A percentile compares a stretch with the other conserved stretches of the same genome.
phyloP scores from a whole-genome alignment of 768 basidiomycete species.

The Trametes meyenii region DNA sequence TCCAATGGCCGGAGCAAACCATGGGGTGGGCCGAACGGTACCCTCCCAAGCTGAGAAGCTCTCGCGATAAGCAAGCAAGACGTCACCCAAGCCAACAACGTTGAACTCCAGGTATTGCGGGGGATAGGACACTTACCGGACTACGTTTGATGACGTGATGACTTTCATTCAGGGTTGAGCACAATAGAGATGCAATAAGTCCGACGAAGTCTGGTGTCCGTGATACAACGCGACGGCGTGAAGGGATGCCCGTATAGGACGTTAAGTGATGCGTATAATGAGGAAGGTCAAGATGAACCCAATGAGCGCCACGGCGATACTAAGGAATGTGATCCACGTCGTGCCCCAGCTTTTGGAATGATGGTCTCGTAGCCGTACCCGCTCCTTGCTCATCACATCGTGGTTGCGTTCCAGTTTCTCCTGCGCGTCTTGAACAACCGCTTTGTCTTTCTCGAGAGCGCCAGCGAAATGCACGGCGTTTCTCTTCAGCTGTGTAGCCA shows the following conservation, averaged over 20 bases:
- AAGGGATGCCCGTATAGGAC: background rate
- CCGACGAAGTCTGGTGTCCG: background rate
- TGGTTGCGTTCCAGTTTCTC: slow-evolving; percentile 76
- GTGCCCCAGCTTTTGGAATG: slow-evolving; percentile 52
- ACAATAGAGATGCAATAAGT: too few species aligned
- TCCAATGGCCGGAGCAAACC: too few species aligned
- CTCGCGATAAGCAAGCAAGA: too few species aligned
- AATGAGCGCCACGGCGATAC: slow-evolving; percentile 64
- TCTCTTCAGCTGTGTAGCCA: slow-evolving; percentile 86
- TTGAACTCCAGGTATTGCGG: too few species aligned
- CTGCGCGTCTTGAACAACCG: slow-evolving; percentile 65
- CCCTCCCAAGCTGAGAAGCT: too few species aligned
- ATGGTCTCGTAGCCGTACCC: slow-evolving; percentile 50
- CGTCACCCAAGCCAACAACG: too few species aligned
- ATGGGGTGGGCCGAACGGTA: too few species aligned
- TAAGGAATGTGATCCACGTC: slow-evolving; percentile 53
- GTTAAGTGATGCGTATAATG: slow-evolving; percentile 64
- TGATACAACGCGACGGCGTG: background rate
- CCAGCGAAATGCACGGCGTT: slow-evolving; percentile 82
- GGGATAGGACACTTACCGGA: too few species aligned
- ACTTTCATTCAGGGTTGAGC: too few species aligned
- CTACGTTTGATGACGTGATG: too few species aligned
- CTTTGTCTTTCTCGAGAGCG: slow-evolving; percentile 73
- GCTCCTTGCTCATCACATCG: slow-evolving; percentile 67
- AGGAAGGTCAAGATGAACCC: slow-evolving; percentile 75